Base-by-base conservation (phyloP, 2,329 filamentous ascomycete genomes). In the Alternaria gaisen region DNA sequence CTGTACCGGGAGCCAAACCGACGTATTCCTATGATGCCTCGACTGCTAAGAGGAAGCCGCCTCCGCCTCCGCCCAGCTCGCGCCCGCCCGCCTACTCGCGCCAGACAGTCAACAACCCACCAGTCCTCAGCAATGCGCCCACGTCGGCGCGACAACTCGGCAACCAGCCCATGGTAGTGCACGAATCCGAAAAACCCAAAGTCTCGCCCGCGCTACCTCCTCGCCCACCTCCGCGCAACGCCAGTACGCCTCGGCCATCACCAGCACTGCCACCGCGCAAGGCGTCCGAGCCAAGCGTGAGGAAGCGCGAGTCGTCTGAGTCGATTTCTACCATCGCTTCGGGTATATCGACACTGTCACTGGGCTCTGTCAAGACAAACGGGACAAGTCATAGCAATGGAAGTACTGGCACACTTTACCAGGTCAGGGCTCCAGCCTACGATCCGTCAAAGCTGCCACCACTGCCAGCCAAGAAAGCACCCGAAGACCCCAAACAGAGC, bases 371-470 rank as follows among this genome's bases (percentile, higher is more conserved):
- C 38, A 81, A 80, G 52, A 78, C 81, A 24, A 80, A 76, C 36
- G 66, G 58, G 24, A 75, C 76, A 26, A 79, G 73, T 28, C 64
- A 69, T 53, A 76, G 70, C n/a, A 75, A 76, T 48, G 58, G 73
- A 70, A 61, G 54, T 30, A 59, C 74, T 63, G 76, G 73, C 20
- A 64, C 71, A 16, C 50, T 75, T 24, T 74, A 77, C 58, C 77
- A 80, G 43, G 76, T 85, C 48, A 82, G 83, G 68, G 85, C 87
- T 6, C 87, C 87, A 10, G 83, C 83, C 47, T 89, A 84, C 77
- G 85, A 86, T 61, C 83, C 86, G 50, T 74, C 82, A 14, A 81
- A 82, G 38, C 75, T 88, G 10, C 87, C 87, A 53, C 79, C 83
- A 30, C 77, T 88, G 36, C 86, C 86, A 50, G 81, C 84, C 1